A percentile compares a stretch with the other conserved stretches of the same genome.
These are phyloP conservation scores for Arthrobotrys sinensis DNA, from an alignment of 2,329 filamentous ascomycete species.

Conservation along the genomic window DNA sequence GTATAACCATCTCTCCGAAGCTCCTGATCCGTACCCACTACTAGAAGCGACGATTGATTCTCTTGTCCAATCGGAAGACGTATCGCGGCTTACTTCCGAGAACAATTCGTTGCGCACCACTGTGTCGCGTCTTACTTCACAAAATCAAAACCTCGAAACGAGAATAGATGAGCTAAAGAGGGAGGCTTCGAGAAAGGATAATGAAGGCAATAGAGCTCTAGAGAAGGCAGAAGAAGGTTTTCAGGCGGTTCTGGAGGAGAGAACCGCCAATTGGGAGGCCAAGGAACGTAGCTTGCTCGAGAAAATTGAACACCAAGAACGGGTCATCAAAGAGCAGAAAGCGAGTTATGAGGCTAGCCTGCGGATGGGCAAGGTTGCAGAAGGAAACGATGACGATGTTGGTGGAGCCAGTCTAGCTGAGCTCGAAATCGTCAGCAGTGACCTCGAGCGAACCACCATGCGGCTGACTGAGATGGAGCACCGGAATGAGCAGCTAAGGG, in stretches of 20 bases:
- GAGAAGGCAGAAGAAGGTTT: slow-evolving; percentile 94
- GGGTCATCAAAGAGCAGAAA: slow-evolving; percentile 92
- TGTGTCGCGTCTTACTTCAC: slow-evolving; percentile 70
- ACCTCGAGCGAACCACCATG: slow-evolving; percentile 89
- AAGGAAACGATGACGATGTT: slow-evolving; percentile 76
- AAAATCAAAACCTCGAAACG: slow-evolving; percentile 63
- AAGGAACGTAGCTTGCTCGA: slow-evolving; percentile 93
- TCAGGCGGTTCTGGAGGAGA: slow-evolving; percentile 90
- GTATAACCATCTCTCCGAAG: slow-evolving; percentile 94
- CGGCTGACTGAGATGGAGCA: slow-evolving; percentile 91
- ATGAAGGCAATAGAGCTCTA: slow-evolving; percentile 81
- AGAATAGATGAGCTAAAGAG: slow-evolving; percentile 66
- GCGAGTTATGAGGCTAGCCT: slow-evolving; percentile 98
- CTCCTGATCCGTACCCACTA: slow-evolving; percentile 94
- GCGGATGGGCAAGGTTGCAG: slow-evolving; percentile 74
- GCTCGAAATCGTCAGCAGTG: slow-evolving; percentile 91
- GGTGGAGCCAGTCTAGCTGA: slow-evolving; percentile 76
- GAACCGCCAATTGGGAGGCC: slow-evolving; percentile 94
- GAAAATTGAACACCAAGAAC: slow-evolving; percentile 93
- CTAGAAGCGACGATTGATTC: slow-evolving; percentile 97
- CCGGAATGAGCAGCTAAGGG: slow-evolving; percentile 90
- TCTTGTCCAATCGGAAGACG: slow-evolving; percentile 89
- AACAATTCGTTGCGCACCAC: slow-evolving; percentile 88
- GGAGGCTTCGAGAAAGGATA: slow-evolving; percentile 69
- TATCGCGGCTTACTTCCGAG: slow-evolving; percentile 90